These are phyloP conservation scores for Xanthoconium stramineum DNA, from an alignment of 768 basidiomycete species.

Conservation along the genomic window DNA sequence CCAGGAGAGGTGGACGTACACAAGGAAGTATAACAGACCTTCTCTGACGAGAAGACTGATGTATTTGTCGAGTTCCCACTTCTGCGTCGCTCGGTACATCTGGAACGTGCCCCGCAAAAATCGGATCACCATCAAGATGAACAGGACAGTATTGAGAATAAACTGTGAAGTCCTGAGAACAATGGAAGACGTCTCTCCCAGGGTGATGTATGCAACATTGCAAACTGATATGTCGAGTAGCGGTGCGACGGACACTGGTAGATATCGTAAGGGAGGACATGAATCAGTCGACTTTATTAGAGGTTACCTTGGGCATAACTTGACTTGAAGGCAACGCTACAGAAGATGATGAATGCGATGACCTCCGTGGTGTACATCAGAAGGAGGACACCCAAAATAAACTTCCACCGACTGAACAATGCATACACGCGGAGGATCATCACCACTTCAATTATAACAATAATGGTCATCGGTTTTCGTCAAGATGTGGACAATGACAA, in stretches of 20 bases:
- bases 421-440: conserved; percentile 1
- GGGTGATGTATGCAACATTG: not conserved
- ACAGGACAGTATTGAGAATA: not conserved
- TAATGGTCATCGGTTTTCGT: not conserved
- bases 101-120: too few species aligned
- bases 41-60: too few species aligned
- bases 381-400: not conserved
- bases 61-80: too few species aligned
- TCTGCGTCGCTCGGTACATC: too few species aligned
- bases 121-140: too few species aligned
- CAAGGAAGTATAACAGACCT: too few species aligned
- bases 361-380: not conserved
- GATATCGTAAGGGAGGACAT: not conserved
- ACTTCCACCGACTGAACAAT: not conserved
- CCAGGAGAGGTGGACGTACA: too few species aligned
- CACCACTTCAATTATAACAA: too few species aligned
- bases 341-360: not conserved
- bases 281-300: not conserved
- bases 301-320: not conserved
- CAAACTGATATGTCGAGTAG: not conserved
- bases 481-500: not conserved
- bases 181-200: not conserved
- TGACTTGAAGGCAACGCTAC: not conserved
- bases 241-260: not conserved
- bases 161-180: not conserved